A percentile compares a stretch with the other conserved stretches of the same genome.
Conservation (phyloP, 2,329 filamentous ascomycete genomes). For the Verticillium nubilum region DNA sequence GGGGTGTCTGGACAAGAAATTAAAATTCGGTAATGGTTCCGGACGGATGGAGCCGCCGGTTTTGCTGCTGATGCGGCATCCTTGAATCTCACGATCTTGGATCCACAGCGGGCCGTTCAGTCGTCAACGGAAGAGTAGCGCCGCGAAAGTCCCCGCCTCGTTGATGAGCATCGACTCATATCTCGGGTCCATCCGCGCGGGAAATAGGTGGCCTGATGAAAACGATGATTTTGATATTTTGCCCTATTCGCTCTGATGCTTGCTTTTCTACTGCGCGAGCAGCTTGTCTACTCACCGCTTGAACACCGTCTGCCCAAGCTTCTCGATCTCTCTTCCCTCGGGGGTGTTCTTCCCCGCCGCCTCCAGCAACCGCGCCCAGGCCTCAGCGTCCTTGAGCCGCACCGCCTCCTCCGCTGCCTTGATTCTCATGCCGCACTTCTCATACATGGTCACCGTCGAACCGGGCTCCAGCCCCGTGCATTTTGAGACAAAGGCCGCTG, state of each 20-base stretch:
- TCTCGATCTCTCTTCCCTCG: constrained; percentile 74
- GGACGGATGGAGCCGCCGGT: not conserved
- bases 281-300: constrained; percentile 25
- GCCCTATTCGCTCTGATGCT: not conserved
- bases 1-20: not conserved
- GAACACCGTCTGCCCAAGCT: constrained; percentile 59
- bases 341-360: constrained; percentile 66
- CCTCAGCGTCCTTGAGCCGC: constrained; percentile 69
- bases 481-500: constrained; percentile 80
- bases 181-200: not conserved
- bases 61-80: too few species aligned
- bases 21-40: not conserved
- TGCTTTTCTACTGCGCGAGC: not conserved
- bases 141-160: not conserved
- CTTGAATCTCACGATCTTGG: not conserved
- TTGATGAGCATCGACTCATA: not conserved
- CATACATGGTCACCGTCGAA: constrained; percentile 84
- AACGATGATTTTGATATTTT: not conserved
- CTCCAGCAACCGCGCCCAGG: constrained; percentile 67
- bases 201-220: not conserved
- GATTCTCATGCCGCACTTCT: constrained; percentile 85
- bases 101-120: not conserved
- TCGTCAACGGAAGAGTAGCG: not conserved
- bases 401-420: constrained; percentile 91
- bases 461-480: constrained; percentile 65